Percentiles rank a stretch among this genome's conserved stretches.
Evolutionary conservation across 768 basidiomycete genomes (phyloP).

Genomic region (Boletus pseudopeckii): DNA sequence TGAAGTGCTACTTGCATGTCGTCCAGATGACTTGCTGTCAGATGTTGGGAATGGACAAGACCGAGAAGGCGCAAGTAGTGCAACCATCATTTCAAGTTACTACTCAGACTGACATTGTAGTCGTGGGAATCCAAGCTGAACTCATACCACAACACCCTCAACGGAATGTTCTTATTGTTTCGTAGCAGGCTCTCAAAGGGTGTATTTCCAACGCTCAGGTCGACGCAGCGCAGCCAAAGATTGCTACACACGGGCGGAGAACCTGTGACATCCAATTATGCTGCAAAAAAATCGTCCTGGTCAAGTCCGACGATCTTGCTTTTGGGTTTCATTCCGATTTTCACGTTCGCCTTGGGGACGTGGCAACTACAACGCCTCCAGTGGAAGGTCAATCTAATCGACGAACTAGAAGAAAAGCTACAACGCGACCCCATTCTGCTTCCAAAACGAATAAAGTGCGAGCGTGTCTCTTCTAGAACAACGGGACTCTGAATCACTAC

Average conservation of each 20-base stretch:
- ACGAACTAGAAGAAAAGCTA: slow-evolving; percentile 89
- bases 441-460: slow-evolving; percentile 85
- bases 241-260: slow-evolving; percentile 14
- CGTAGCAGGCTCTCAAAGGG: slow-evolving; percentile 12
- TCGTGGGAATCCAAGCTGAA: slow-evolving; percentile 21
- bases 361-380: slow-evolving; percentile 93
- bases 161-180: slow-evolving; percentile 21
- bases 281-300: slow-evolving; percentile 56
- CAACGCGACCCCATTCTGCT: slow-evolving; percentile 72
- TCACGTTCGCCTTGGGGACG: slow-evolving; percentile 84
- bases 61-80: slow-evolving; percentile 9
- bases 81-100: not conserved
- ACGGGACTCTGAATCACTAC: slow-evolving; percentile 17
- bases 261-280: slow-evolving; percentile 46
- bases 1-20: slow-evolving; percentile 25
- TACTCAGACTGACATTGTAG: not conserved
- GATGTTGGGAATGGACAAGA: not conserved
- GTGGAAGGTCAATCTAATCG: slow-evolving; percentile 94
- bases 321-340: slow-evolving; percentile 82
- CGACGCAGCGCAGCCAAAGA: slow-evolving; percentile 5
- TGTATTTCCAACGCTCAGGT: slow-evolving; percentile 4
- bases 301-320: slow-evolving; percentile 69
- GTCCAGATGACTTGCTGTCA: slow-evolving; percentile 2
- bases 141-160: not conserved
- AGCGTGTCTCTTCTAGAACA: slow-evolving; percentile 19